Conservation (phyloP, 169 alveolate species). For the Eimeria necatrix region DNA sequence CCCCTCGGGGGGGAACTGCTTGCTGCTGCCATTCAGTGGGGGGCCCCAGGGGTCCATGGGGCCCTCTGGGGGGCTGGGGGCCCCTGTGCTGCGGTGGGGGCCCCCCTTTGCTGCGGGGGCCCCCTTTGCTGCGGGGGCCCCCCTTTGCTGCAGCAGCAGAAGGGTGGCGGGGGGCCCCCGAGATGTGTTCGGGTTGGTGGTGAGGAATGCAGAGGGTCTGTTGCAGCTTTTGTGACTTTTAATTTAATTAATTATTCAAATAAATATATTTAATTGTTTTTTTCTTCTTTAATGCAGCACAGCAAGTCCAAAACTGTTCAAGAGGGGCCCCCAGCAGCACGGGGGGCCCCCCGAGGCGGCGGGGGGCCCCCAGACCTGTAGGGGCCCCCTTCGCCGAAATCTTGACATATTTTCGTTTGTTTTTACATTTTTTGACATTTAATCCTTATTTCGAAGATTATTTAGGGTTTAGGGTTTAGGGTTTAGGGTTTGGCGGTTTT, state of each 20-base stretch:
- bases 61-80: too few relatives aligned
- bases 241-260: not conserved
- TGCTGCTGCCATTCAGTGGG: conserved; percentile 8
- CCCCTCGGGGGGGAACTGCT: not conserved
- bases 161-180: not conserved
- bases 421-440: not conserved
- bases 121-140: not conserved
- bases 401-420: not conserved
- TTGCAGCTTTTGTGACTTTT: not conserved
- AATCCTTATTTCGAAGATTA: not conserved
- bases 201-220: too few relatives aligned
- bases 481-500: not conserved
- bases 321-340: not conserved
- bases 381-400: not conserved
- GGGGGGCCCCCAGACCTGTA: not conserved
- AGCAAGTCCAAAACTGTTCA: not conserved
- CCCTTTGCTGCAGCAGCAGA: not conserved
- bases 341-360: conserved; percentile 4
- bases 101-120: not conserved
- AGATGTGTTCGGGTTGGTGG: conserved; percentile 35
- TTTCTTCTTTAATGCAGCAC: not conserved
- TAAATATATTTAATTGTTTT: not conserved
- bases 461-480: not conserved
- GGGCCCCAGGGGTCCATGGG: not conserved
- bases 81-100: not conserved